Base-by-base conservation (phyloP, 257 asterid species). In the Agastache rugosa region DNA sequence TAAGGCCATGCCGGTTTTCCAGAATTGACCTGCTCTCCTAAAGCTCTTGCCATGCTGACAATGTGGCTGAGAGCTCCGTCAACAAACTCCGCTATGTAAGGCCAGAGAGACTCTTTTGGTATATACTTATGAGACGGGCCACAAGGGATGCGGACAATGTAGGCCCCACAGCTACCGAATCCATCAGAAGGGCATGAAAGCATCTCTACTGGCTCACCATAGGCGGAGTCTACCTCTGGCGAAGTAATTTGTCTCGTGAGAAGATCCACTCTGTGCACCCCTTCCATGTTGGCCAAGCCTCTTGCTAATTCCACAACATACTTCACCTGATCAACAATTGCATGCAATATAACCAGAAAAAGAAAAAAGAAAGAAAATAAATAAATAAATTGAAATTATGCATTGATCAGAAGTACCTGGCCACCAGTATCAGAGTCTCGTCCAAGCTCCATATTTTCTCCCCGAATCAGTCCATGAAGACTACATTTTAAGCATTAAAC, bases 351-450 rank as follows among this genome's bases (percentile, higher is more conserved):
- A 31, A 4, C 37, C 6, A 31, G 4, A 31, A 31, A 31, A 29
- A 29, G 5, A 29, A 29, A 29, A 29, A 29, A 3, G 0, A 29
- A 29, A 5, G 5, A 31, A 5, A 31, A 25, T n/a, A n/a, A n/a
- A n/a, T n/a, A n/a, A 25, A 3, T 1, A 25, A 25, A 25, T 25
- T 31, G 37, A n/a, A n/a, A 7, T 31, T 31, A 29, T 29, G 34
- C 6, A 31, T 31, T n/a, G n/a, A n/a, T n/a, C 4, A 59, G 55
- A 62, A 54, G 11, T 83, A 86, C 88, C 91, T 88, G 92, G 51
- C 96, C 94, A 75, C 94, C 94, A 5, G 96, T 86, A 79, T 88
- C 96, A 50, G 92, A 85, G 78, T 90, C 94, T 47, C 92, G 84
- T 73, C 94, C 92, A 42, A 86, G 94, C 80, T 90, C 92, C 96